Conservation (phyloP, 1,284 basidiomycete species). For the Irpex sp. region DNA sequence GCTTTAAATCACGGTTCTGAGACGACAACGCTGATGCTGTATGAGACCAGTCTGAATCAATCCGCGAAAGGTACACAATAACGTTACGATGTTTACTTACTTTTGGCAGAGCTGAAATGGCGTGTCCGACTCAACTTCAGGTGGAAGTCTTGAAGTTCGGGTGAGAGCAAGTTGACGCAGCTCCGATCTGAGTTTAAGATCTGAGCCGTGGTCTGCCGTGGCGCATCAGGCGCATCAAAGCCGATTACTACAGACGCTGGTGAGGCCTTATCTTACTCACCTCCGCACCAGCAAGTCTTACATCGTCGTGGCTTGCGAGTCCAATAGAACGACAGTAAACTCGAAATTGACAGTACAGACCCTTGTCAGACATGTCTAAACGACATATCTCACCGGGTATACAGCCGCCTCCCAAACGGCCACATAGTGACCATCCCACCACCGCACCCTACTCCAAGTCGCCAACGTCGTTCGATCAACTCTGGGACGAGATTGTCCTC, state of each 20-base stretch:
- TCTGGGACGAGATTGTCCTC: conserved; percentile 75
- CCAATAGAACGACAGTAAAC: neutral
- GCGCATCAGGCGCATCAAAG: neutral
- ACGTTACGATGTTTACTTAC: too few relatives aligned
- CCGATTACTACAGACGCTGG: neutral
- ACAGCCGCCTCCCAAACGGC: conserved; percentile 57
- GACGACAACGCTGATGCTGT: too few relatives aligned
- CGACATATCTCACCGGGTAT: conserved; percentile 44
- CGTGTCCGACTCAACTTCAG: too few relatives aligned
- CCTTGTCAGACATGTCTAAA: conserved; percentile 44
- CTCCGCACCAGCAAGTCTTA: neutral
- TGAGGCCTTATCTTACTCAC: too few relatives aligned
- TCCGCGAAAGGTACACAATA: too few relatives aligned
- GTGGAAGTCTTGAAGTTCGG: too few relatives aligned
- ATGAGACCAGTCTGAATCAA: too few relatives aligned
- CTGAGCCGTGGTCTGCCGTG: too few relatives aligned
- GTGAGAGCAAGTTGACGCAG: too few relatives aligned
- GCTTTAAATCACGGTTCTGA: too few relatives aligned
- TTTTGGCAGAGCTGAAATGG: too few relatives aligned
- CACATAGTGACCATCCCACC: conserved; percentile 30
- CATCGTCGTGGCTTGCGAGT: neutral
- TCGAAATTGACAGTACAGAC: neutral
- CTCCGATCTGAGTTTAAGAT: neutral
- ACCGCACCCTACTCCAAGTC: neutral
- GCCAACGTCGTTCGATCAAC: conserved; percentile 45